Evolutionary conservation across 176 grass and related monocot genomes (phyloP).

Genomic region (Oryza meyeriana): DNA sequence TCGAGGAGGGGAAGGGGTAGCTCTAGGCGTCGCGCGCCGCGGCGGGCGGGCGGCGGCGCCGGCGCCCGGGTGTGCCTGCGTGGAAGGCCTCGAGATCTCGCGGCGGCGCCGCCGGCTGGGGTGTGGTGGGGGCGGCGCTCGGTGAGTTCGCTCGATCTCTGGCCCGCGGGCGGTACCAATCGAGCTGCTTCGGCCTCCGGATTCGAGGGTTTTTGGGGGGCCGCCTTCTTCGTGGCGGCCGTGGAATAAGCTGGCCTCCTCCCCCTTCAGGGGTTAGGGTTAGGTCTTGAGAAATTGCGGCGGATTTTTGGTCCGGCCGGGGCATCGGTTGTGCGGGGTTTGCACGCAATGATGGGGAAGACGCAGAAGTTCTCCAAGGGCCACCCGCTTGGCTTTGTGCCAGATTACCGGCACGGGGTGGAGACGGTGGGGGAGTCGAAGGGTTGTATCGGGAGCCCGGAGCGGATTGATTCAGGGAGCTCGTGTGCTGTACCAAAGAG

Average conservation of each 20-base stretch:
- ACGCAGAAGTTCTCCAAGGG: slow-evolving; percentile 85
- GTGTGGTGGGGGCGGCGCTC: background rate
- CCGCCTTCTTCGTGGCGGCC: background rate
- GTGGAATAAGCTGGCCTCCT: slow-evolving; percentile 27
- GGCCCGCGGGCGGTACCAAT: slow-evolving; percentile 22
- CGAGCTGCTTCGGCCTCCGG: slow-evolving; percentile 22
- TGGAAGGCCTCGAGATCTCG: slow-evolving; percentile 48
- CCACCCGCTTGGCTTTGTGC: slow-evolving; percentile 70
- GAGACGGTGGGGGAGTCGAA: slow-evolving; percentile 74
- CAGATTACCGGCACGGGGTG: slow-evolving; percentile 70
- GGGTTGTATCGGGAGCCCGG: slow-evolving; percentile 39
- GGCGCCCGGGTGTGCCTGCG: background rate
- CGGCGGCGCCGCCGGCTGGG: slow-evolving; percentile 40
- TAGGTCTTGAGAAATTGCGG: slow-evolving; percentile 41
- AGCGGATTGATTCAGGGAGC: slow-evolving; percentile 63
- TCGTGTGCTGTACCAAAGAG: slow-evolving; percentile 58
- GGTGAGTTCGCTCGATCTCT: slow-evolving; percentile 49
- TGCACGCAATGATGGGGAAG: slow-evolving; percentile 77
- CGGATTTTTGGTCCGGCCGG: slow-evolving; percentile 27
- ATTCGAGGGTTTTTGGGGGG: slow-evolving; percentile 40
- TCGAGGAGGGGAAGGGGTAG: slow-evolving; percentile 24
- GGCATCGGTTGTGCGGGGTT: slow-evolving; percentile 13
- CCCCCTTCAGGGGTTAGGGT: slow-evolving; percentile 30
- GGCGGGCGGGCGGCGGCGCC: slow-evolving; percentile 21
- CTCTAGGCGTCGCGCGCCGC: slow-evolving; percentile 41